Conservation (phyloP, 2,329 filamentous ascomycete genomes). For the Paecilomyces niveus region DNA sequence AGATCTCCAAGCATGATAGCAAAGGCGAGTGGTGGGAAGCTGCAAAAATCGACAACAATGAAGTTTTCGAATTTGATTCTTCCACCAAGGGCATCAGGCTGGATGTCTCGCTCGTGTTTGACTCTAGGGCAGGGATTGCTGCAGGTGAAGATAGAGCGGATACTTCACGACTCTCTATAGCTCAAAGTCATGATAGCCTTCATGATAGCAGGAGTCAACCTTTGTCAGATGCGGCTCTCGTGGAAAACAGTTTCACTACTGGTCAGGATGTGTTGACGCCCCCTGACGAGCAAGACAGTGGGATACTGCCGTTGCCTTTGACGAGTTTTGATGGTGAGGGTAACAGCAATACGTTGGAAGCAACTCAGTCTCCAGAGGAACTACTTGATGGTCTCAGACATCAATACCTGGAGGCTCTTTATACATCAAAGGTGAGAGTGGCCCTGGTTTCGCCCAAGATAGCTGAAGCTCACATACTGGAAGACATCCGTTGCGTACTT, state of each 20-base stretch:
- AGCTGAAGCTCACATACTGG: conserved; percentile 7
- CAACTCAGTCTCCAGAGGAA: conserved; percentile 25
- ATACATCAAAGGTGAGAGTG: conserved; percentile 33
- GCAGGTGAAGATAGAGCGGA: not conserved
- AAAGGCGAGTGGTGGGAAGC: conserved; percentile 27
- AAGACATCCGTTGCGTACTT: conserved; percentile 46
- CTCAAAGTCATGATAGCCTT: conserved; percentile 5
- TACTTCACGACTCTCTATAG: not conserved
- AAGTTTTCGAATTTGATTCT: conserved; percentile 10
- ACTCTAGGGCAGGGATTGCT: not conserved
- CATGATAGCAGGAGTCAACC: conserved; percentile 11
- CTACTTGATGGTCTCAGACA: conserved; percentile 28
- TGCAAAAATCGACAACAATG: conserved; percentile 25
- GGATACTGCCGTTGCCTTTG: not conserved
- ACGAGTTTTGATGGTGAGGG: conserved; percentile 9
- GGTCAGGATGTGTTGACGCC: conserved; percentile 4
- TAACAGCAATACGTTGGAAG: conserved; percentile 8
- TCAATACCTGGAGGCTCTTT: conserved; percentile 38
- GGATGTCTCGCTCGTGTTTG: conserved; percentile 26
- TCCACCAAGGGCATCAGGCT: conserved; percentile 16
- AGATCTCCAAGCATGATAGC: not conserved
- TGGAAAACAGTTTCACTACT: conserved; percentile 9
- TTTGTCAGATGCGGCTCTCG: conserved; percentile 3
- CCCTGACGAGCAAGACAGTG: conserved; percentile 10
- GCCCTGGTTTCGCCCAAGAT: not conserved